phyloP scores from a whole-genome alignment of 352 stramenopile genomes.

The Globisporangium heterothallicum region DNA sequence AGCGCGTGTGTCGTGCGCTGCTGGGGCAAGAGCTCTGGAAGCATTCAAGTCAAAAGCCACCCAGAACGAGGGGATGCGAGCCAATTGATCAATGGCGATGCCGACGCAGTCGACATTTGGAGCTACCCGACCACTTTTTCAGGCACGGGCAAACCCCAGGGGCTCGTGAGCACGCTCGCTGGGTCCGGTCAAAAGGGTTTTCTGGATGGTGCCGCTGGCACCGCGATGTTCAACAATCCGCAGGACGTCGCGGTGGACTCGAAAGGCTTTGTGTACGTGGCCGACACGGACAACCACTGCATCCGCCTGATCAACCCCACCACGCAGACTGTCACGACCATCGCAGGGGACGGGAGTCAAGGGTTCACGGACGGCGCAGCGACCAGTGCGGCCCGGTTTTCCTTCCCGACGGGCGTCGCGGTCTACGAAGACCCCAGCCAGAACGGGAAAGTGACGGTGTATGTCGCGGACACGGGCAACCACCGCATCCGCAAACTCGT shows the following conservation, averaged over 20 bases:
- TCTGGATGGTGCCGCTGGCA: constrained; percentile 47
- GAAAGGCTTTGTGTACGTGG: constrained; percentile 91
- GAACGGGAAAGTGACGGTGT: constrained; percentile 36
- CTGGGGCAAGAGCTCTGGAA: constrained; percentile 76
- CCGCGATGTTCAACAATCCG: constrained; percentile 87
- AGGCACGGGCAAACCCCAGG: constrained; percentile 72
- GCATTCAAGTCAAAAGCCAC: constrained; percentile 23
- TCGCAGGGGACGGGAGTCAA: constrained; percentile 47
- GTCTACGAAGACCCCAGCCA: constrained; percentile 37
- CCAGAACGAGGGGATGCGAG: constrained; percentile 28
- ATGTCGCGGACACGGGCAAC: constrained; percentile 78
- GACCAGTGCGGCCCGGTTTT: constrained; percentile 40
- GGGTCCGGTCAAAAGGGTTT: constrained; percentile 77
- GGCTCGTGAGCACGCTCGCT: constrained; percentile 87
- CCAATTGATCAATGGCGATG: constrained; percentile 22
- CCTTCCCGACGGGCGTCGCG: constrained; percentile 61
- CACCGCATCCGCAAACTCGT: constrained; percentile 74
- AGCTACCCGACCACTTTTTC: constrained; percentile 36
- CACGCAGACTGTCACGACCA: constrained; percentile 38
- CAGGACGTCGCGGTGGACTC: constrained; percentile 90
- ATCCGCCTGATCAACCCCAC: constrained; percentile 78
- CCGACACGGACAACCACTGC: constrained; percentile 92
- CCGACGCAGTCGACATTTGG: constrained; percentile 64
- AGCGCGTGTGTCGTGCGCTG: constrained; percentile 86
- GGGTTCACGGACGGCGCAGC: constrained; percentile 43